Base-by-base conservation (phyloP, 768 basidiomycete genomes). In the Suillus clintonianus region DNA sequence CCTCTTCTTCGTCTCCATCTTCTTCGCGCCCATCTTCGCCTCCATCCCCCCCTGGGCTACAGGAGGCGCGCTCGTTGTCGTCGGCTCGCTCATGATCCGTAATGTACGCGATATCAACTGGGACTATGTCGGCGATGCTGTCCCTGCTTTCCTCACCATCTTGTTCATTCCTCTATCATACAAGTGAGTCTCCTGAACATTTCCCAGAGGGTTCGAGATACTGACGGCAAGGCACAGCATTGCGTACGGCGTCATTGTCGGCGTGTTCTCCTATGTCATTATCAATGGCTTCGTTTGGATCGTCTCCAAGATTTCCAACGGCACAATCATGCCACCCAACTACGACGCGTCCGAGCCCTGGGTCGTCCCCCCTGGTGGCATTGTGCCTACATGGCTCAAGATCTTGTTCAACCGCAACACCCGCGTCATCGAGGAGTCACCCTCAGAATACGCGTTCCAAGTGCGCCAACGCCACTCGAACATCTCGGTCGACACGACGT, bases 11-110 rank as follows among this genome's bases (percentile, higher is more conserved):
- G 76, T 95, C 53, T 91, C 86, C 3, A 81, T 95, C 61, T 95
- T 95, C 82, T 95, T 95, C 70, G 85, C 93, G 19, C 93, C 93
- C 7, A 89, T 95, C 69, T 94, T 95, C 67, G 91, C 92, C 11
- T 92, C 90, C 13, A 92, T 95, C 59, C 93, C 93, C 0, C 69
- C 88, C 0, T 95, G 92, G 91, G 92, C 93, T 5, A 95, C 93
- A 1, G 93, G 93, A 15, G 89, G 93, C 62, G 92, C 92, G 1
- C 80, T 95, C 41, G 85, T 92, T 48, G 89, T 95, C 61, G 92
- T 92, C 13, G 93, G 93, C n/a, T 90, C 89, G 17, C 80, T 94
- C 69, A 95, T 95, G 93, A 91, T 92, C 75, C 85, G 90, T 71
- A 94, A 92, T 68, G 90, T 92, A 24, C 83, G 86, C 37, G 92